Evolutionary conservation across 1,284 basidiomycete genomes (phyloP), one percentile per base, ranked within the genome.

Genomic region (Trichosporon sp.): DNA sequence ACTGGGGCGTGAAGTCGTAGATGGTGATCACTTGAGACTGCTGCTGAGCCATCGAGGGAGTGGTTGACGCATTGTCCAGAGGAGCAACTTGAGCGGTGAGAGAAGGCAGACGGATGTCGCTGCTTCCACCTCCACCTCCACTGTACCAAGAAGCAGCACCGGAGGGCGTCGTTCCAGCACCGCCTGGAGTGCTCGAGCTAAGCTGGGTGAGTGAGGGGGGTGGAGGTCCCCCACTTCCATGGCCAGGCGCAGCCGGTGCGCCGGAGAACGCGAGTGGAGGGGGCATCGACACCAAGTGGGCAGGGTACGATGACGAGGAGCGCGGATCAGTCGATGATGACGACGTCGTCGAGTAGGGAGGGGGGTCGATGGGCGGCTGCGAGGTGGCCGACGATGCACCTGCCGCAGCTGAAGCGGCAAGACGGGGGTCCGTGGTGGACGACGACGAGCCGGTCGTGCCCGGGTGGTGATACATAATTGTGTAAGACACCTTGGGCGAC

Each of bases 1-100:
- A 73, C 25, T 66, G 68, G 0, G 77, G 77, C 18, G 51, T 68
- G 51, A 74, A 74, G 3, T 74, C 73, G 42, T 75, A 74, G 18
- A 78, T 67, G 13, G 62, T 73, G 35, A 80, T 69, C n/a, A 69
- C 35, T 31, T 60, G 56, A 18, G 56, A 31, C 18, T 60, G 56
- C 18, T 60, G 56, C 8, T 60, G 56, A 18, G 56, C 15, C 56
- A 60, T 60, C 15, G 56, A 31, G 7, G 56, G 56, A 21, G 56
- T 32, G 56, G 15, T 60, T 31, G 56, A n/a, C 8, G 56, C 27
- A 31, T 60, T 21, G 56, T 60, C 56, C 29, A 60, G 31, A 31
- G 56, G 56, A 60, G 56, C 56, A 31, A 60, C 56, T 60, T 60
- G 56, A 1, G 56, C 56, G 18, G 56, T 60, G 18, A 60, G 56